A percentile compares a stretch with the other conserved stretches of the same genome.
Evolutionary conservation across 78 protist genomes (phyloP).

Genomic region (Capsaspora owczarzaki): DNA sequence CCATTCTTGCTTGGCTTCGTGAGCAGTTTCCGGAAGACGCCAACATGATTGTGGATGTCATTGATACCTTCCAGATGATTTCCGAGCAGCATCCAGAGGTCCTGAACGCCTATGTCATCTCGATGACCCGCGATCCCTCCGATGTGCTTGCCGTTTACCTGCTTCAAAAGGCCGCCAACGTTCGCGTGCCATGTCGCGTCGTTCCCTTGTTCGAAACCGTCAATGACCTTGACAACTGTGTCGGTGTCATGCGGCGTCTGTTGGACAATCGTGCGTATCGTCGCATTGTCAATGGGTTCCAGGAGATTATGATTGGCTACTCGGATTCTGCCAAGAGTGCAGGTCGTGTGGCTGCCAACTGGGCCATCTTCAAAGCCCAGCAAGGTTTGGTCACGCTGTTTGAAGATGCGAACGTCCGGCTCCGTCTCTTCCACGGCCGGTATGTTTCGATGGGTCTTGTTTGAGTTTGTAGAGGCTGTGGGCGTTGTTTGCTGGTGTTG

Average conservation of each 20-base stretch:
- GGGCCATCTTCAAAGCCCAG: constrained; percentile 50
- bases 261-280: not conserved
- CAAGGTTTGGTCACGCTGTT: constrained; percentile 27
- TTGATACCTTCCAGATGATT: constrained; percentile 8
- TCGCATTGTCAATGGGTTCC: constrained; percentile 24
- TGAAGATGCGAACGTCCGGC: constrained; percentile 14
- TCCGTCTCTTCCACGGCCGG: constrained; percentile 67
- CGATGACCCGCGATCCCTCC: constrained; percentile 49
- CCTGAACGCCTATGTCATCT: constrained; percentile 59
- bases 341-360: constrained; percentile 49
- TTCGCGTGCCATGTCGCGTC: constrained; percentile 45
- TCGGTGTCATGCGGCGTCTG: not conserved
- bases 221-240: constrained; percentile 4
- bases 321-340: constrained; percentile 61
- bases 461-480: not conserved
- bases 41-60: not conserved
- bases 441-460: constrained; percentile 40
- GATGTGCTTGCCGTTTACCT: constrained; percentile 65
- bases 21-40: not conserved
- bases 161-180: constrained; percentile 45
- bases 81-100: constrained; percentile 32
- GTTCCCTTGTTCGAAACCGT: constrained; percentile 63
- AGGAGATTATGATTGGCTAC: constrained; percentile 73
- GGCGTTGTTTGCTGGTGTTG: too few relatives aligned
- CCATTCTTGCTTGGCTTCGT: too few relatives aligned